A percentile compares a stretch with the other conserved stretches of the same genome.
phyloP scores from a whole-genome alignment of 2,329 filamentous ascomycete species.

The Plenodomus biglobosus region DNA sequence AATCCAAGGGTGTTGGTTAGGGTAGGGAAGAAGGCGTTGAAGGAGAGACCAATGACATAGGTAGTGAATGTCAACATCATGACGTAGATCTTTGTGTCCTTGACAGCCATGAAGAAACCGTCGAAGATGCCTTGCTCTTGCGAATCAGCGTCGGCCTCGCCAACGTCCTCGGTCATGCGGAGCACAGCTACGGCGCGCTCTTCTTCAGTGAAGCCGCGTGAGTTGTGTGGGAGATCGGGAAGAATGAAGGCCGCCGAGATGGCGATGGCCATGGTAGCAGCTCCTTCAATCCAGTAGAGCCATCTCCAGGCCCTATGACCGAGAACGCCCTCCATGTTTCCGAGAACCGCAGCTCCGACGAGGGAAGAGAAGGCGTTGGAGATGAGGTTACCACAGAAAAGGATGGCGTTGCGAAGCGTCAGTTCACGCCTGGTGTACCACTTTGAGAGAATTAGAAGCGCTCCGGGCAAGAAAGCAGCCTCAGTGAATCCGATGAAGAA shows the following conservation, averaged over 20 bases:
- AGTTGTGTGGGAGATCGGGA: slow-evolving; percentile 43
- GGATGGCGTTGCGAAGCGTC: slow-evolving; percentile 43
- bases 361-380: slow-evolving; percentile 51
- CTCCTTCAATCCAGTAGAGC: slow-evolving; percentile 46
- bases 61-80: slow-evolving; percentile 65
- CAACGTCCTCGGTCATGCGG: slow-evolving; percentile 53
- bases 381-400: slow-evolving; percentile 48
- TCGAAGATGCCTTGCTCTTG: slow-evolving; percentile 54
- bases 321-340: slow-evolving; percentile 39
- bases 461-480: slow-evolving; percentile 61
- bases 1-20: slow-evolving; percentile 44
- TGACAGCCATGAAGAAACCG: slow-evolving; percentile 61
- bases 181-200: slow-evolving; percentile 48
- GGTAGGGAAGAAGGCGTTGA: slow-evolving; percentile 45
- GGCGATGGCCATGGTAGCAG: slow-evolving; percentile 38
- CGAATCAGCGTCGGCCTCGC: slow-evolving; percentile 48
- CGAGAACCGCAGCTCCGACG: slow-evolving; percentile 47
- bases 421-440: slow-evolving; percentile 64
- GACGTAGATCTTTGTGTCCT: slow-evolving; percentile 64
- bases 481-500: slow-evolving; percentile 45
- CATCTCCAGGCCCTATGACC: slow-evolving; percentile 46
- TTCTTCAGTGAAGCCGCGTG: slow-evolving; percentile 50
- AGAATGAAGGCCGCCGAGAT: slow-evolving; percentile 36
- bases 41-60: slow-evolving; percentile 57
- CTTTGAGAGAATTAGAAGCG: slow-evolving; percentile 64